A percentile compares a stretch with the other conserved stretches of the same genome.
These are phyloP conservation scores for Mucor indicus DNA, from an alignment of 371 early-diverging fungal genomes.

Conservation along the genomic window DNA sequence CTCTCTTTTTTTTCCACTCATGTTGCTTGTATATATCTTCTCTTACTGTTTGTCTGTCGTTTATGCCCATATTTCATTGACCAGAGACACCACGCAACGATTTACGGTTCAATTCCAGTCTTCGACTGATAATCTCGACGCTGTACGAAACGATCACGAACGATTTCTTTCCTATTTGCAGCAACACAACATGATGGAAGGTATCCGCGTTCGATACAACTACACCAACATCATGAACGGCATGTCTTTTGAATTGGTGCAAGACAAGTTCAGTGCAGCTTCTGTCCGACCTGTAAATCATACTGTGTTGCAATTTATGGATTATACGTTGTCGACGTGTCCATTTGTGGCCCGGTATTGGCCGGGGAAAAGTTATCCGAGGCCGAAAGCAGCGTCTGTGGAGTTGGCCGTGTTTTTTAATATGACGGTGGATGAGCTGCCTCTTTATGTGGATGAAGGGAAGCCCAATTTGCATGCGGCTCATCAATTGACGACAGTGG, in stretches of 20 bases:
- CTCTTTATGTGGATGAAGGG: conserved; percentile 1
- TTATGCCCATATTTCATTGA: no score
- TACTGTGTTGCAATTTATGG: background rate
- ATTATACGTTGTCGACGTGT: background rate
- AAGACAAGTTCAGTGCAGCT: background rate
- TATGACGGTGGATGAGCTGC: background rate
- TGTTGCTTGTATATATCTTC: no score
- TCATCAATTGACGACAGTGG: conserved; percentile 6
- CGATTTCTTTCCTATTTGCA: conserved; percentile 5
- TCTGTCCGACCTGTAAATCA: background rate
- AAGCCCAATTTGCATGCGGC: conserved; percentile 3
- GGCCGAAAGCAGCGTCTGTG: conserved; percentile 1
- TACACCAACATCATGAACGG: conserved; percentile 11
- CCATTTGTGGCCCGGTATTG: conserved; percentile 3
- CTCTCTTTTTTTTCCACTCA: no score
- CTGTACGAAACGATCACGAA: background rate
- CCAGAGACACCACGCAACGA: no score
- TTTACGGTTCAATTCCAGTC: conserved; percentile 13
- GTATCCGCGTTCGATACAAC: conserved; percentile 7
- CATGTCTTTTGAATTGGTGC: conserved; percentile 7
- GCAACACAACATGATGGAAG: background rate
- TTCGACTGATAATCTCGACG: background rate
- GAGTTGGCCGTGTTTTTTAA: background rate
- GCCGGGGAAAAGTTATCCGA: conserved; percentile 6
- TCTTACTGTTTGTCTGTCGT: no score